Evolutionary conservation across 2,329 filamentous ascomycete species (phyloP).

Genomic region (Ciborinia camelliae): DNA sequence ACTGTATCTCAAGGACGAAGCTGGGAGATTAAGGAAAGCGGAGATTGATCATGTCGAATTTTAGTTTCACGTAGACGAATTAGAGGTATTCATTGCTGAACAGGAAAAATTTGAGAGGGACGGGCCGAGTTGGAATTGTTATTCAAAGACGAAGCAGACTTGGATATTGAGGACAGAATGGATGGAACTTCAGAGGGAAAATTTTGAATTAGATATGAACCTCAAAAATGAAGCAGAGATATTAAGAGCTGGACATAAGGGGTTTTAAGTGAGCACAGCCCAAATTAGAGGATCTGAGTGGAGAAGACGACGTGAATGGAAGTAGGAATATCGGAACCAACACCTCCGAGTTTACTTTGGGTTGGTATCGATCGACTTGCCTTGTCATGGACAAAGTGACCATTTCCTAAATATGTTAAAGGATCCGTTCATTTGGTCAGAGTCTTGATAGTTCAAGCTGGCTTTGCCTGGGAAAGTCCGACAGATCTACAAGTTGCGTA

Average conservation of each 20-base stretch:
- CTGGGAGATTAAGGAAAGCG: background rate
- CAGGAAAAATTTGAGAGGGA: background rate
- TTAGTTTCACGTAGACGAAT: background rate
- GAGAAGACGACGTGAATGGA: background rate
- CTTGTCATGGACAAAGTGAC: background rate
- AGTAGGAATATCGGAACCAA: background rate
- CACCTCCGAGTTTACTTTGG: background rate
- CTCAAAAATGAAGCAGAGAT: background rate
- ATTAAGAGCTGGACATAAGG: background rate
- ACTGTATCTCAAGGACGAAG: background rate
- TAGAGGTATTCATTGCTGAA: background rate
- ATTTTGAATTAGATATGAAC: background rate
- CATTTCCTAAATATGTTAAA: background rate
- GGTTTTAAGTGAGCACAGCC: no score
- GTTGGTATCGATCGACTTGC: background rate
- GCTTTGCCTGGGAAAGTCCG: background rate
- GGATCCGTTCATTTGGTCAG: background rate
- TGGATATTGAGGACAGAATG: no score
- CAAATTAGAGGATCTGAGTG: background rate
- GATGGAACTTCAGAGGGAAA: background rate
- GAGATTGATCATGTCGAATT: background rate
- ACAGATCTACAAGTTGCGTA: background rate
- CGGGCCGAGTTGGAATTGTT: no score
- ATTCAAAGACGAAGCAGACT: no score
- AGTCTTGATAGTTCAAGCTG: background rate